Base-by-base conservation (phyloP, 371 early-diverging fungal genomes). In the Globomyces sp. region DNA sequence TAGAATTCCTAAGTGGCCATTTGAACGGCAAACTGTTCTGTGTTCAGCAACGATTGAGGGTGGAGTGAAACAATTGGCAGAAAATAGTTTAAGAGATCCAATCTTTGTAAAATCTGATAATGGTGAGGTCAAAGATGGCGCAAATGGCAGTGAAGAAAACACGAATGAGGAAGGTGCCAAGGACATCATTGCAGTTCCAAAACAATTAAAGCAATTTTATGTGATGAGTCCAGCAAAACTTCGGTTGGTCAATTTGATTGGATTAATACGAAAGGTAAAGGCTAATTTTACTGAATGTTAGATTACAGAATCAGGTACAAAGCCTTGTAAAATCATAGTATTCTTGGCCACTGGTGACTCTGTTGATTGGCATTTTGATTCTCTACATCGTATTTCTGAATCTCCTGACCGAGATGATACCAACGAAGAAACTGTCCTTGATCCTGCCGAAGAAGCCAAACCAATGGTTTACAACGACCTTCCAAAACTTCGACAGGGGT, bases 1-100 rank as follows among this genome's bases (percentile, higher is more conserved):
- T 34, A 10, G 24, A 1, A 59, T 77, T 0, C 49, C 57, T 6
- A 37, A 59, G 5, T 77, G 78, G 82, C 82, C 82, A 6, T 36
- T 58, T 2, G 66, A 70, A 13, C 52, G 72, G 64, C 94, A 93
- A 71, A 92, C 89, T 0, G 80, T 96, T n/a, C 75, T 97, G 52
- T 94, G 95, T 70, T 97, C 98, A 2, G 98, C 98, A 4, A 97
- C 98, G 0, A 76, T 96, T 40, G 82, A 87, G 63, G 89, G 86
- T 44, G 89, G 89, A 49, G 94, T 95, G n/a, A 81, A 86, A 72
- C 77, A 85, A 37, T 79, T 97, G 46, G 95, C 94, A 0, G 90
- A 92, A 39, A 83, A 84, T 66, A 80, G 86, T 1, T 77, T 96
- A 50, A 78, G 77, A 11, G 83, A 90, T 53, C 94, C 94, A 0